A percentile compares a stretch with the other conserved stretches of the same genome.
Evolutionary conservation across 169 alveolate species (phyloP).

Genomic region (Eimeria falciformis): DNA sequence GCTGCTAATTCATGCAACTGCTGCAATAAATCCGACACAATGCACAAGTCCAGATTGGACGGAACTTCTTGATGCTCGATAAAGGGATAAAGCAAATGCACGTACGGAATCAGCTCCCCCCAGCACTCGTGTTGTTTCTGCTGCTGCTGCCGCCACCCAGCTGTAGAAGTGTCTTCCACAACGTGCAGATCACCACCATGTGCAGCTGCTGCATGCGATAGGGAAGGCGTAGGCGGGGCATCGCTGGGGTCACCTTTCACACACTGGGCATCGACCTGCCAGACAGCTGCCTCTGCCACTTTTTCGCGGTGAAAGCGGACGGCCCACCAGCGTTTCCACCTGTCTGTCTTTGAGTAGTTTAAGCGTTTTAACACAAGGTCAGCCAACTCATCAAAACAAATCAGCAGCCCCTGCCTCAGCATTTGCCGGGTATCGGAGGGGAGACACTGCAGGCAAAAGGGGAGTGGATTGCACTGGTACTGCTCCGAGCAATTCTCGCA

Average conservation of each 20-base stretch:
- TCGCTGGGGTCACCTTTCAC: background rate
- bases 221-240: background rate
- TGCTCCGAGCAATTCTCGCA: background rate
- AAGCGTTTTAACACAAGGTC: background rate
- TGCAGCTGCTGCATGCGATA: too few species aligned
- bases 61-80: constrained; percentile 26
- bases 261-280: background rate
- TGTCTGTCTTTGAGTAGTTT: background rate
- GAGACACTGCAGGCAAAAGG: constrained; percentile 34
- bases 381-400: background rate
- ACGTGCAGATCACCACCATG: too few species aligned
- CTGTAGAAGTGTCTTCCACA: too few species aligned
- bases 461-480: background rate
- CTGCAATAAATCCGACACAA: background rate
- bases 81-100: constrained; percentile 18
- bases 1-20: constrained; percentile 28
- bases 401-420: constrained; percentile 37
- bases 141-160: constrained; percentile 31
- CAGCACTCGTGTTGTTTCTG: constrained; percentile 19
- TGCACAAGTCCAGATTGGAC: constrained; percentile 1
- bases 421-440: background rate
- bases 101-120: constrained; percentile 29
- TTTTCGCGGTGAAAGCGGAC: constrained; percentile 2
- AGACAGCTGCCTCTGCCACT: background rate
- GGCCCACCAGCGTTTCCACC: constrained; percentile 38